Evolutionary conservation across 2,329 filamentous ascomycete genomes (phyloP).

Genomic region (Colletotrichum kahawae): DNA sequence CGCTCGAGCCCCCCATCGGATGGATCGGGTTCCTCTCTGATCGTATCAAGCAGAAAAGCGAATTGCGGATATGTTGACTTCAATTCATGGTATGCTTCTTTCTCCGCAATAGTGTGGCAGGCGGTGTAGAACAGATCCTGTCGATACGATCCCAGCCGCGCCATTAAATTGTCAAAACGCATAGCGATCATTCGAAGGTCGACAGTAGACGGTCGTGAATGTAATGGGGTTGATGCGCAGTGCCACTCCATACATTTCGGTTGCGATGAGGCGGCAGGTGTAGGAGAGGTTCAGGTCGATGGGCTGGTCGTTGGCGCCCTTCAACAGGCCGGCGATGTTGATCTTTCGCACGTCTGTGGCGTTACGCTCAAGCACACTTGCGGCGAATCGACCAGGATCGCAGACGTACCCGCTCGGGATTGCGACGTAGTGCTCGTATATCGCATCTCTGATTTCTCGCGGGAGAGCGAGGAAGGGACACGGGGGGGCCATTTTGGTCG

Average conservation of each 20-base stretch:
- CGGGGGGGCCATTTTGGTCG: neutral
- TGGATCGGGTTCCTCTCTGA: too few relatives aligned
- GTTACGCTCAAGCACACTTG: neutral
- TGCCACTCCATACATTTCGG: neutral
- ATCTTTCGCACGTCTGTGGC: neutral
- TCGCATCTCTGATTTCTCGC: neutral
- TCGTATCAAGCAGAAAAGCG: too few relatives aligned
- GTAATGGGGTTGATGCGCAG: fast-evolving
- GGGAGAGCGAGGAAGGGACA: neutral
- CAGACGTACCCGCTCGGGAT: neutral
- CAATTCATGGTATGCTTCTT: too few relatives aligned
- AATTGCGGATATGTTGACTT: too few relatives aligned
- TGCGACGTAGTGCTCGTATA: neutral
- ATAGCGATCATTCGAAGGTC: neutral
- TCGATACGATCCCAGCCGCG: too few relatives aligned
- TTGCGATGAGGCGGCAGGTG: neutral
- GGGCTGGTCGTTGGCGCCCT: neutral
- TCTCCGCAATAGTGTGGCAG: too few relatives aligned
- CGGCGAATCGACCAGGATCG: neutral
- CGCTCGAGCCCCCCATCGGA: too few relatives aligned
- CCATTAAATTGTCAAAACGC: too few relatives aligned
- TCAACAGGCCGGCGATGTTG: neutral
- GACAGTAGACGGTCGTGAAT: neutral
- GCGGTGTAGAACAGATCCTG: too few relatives aligned
- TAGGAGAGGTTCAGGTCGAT: neutral